Evolutionary conservation across 495 filamentous ascomycete species (phyloP).

Genomic region (Hypoxylon intermedium): DNA sequence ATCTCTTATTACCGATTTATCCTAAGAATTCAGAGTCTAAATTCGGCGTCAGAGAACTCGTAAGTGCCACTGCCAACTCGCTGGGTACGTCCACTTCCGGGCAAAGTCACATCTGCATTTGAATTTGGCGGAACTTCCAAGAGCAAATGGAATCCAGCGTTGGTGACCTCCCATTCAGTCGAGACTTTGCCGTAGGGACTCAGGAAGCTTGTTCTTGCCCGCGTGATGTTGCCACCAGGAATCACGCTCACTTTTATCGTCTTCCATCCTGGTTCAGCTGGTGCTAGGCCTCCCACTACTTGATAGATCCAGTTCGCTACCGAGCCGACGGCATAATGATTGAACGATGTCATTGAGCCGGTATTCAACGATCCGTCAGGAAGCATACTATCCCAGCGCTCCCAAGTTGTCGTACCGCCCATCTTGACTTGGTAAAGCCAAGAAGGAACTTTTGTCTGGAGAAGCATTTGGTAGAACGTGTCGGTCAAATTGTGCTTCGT

Average conservation of each 20-base stretch:
- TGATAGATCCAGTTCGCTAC: constrained; percentile 47
- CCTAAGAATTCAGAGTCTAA: background rate
- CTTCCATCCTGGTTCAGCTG: constrained; percentile 47
- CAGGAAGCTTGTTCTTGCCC: constrained; percentile 40
- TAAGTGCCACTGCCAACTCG: constrained; percentile 25
- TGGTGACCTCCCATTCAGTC: constrained; percentile 36
- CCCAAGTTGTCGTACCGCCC: constrained; percentile 63
- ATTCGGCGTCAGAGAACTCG: constrained; percentile 17
- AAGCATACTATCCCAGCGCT: constrained; percentile 63
- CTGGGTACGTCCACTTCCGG: constrained; percentile 9
- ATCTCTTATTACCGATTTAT: background rate
- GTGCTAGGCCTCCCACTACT: constrained; percentile 42
- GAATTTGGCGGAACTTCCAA: constrained; percentile 43
- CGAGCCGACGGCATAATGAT: constrained; percentile 46
- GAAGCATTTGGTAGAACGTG: constrained; percentile 45
- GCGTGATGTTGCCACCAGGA: constrained; percentile 42
- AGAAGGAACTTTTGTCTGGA: constrained; percentile 48
- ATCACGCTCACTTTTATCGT: constrained; percentile 35
- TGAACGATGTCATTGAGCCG: constrained; percentile 63
- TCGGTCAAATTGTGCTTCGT: constrained; percentile 44
- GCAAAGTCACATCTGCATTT: constrained; percentile 32
- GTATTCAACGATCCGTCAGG: constrained; percentile 59
- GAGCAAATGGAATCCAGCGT: constrained; percentile 32
- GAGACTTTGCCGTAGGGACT: constrained; percentile 39
- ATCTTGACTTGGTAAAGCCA: constrained; percentile 62